Conservation (phyloP, 495 filamentous ascomycete species). For the Halenospora varia region DNA sequence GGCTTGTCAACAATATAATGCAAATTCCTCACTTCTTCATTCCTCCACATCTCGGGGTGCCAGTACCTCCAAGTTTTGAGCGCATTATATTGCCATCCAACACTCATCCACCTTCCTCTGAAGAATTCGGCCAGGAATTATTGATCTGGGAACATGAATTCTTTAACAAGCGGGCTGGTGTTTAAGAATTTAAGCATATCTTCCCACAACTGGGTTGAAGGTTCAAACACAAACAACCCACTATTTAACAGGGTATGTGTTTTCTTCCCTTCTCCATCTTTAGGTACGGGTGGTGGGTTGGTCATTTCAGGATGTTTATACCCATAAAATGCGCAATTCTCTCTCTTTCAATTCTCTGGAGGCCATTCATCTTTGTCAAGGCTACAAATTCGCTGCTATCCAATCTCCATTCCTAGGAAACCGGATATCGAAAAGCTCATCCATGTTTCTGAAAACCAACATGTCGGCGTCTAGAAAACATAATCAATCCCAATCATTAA, state of each 20-base stretch:
- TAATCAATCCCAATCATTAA: slow-evolving; percentile 33
- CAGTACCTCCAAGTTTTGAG: slow-evolving; percentile 49
- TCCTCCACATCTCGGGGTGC: slow-evolving; percentile 50
- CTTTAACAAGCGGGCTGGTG: slow-evolving; percentile 28
- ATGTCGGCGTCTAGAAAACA: slow-evolving; percentile 51
- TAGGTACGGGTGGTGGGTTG: slow-evolving; percentile 20
- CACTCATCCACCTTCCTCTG: slow-evolving; percentile 33
- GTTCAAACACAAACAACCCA: slow-evolving; percentile 36
- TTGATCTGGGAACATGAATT: slow-evolving; percentile 48
- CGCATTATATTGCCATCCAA: slow-evolving; percentile 50
- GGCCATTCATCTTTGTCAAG: slow-evolving; percentile 44
- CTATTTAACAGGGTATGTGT: slow-evolving; percentile 38
- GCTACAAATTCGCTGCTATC: slow-evolving; percentile 51
- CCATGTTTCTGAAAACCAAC: slow-evolving; percentile 40
- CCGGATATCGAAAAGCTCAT: slow-evolving; percentile 36
- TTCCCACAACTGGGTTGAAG: slow-evolving; percentile 31
- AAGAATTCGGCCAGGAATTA: slow-evolving; percentile 49
- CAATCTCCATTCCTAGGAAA: slow-evolving; percentile 28
- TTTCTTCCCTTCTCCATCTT: slow-evolving; percentile 5
- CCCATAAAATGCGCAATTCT: slow-evolving; percentile 47
- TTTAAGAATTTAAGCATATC: slow-evolving; percentile 36
- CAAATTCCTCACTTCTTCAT: slow-evolving; percentile 41
- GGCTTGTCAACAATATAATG: slow-evolving; percentile 58
- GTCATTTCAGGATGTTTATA: slow-evolving; percentile 31
- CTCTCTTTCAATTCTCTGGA: slow-evolving; percentile 38